A percentile compares a stretch with the other conserved stretches of the same genome.
These are phyloP conservation scores for Tilletia walkeri DNA, from an alignment of 1,284 basidiomycete genomes.

Conservation along the genomic window DNA sequence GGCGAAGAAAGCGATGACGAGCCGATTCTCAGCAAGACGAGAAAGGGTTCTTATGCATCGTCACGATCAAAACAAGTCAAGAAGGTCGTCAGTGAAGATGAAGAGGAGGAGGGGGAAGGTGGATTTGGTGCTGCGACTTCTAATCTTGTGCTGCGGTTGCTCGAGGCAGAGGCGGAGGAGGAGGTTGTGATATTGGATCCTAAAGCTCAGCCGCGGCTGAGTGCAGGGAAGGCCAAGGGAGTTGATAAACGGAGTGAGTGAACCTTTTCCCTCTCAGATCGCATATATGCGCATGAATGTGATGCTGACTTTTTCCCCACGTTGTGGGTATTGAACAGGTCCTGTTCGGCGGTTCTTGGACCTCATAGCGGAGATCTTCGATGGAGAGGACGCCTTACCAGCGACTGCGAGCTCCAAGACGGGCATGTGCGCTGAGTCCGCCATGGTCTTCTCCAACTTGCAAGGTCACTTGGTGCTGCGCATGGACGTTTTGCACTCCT, in stretches of 20 bases:
- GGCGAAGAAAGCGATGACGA: too few relatives aligned
- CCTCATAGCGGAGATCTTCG: conserved; percentile 79
- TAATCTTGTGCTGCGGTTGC: neutral
- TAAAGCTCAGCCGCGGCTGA: conserved; percentile 14
- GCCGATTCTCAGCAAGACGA: too few relatives aligned
- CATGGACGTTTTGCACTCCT: conserved; percentile 29
- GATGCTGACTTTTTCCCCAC: conserved; percentile 17
- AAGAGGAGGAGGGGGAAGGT: neutral
- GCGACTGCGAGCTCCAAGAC: conserved; percentile 61
- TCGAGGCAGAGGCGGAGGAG: conserved; percentile 1
- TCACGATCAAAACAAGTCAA: too few relatives aligned
- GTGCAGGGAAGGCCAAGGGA: conserved; percentile 18
- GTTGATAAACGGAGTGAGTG: conserved; percentile 19
- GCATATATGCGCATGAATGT: neutral
- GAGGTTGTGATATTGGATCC: neutral
- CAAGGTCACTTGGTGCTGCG: conserved; percentile 25
- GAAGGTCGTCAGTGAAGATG: too few relatives aligned
- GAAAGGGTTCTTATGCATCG: too few relatives aligned
- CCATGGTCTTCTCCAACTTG: conserved; percentile 57
- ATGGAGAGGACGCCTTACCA: conserved; percentile 78
- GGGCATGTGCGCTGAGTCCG: conserved; percentile 68
- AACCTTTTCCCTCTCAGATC: neutral
- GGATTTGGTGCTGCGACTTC: too few relatives aligned
- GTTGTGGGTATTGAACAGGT: conserved; percentile 56
- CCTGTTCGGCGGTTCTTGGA: conserved; percentile 72